A percentile compares a stretch with the other conserved stretches of the same genome.
Evolutionary conservation across 2,329 filamentous ascomycete species (phyloP).

Genomic region (Fusarium azukiicola): DNA sequence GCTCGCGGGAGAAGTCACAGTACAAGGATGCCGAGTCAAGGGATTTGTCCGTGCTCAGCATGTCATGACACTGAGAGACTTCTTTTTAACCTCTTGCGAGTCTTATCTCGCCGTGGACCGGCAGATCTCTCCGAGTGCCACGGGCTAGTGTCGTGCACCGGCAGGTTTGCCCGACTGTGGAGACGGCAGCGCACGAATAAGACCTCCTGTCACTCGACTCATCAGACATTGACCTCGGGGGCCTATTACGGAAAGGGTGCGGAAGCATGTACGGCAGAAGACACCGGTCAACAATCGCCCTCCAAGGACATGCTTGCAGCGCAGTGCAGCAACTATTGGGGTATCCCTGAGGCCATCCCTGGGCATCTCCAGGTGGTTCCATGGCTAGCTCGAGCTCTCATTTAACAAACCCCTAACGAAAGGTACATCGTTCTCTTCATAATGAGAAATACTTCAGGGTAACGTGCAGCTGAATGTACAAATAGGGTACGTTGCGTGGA

Average conservation of each 20-base stretch:
- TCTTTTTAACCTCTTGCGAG: neutral
- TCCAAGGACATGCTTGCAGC: neutral
- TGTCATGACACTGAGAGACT: neutral
- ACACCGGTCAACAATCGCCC: neutral
- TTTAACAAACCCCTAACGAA: too few species aligned
- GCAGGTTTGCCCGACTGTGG: neutral
- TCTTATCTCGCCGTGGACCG: neutral
- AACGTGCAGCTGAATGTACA: too few species aligned
- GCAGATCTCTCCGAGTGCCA: slow-evolving; percentile 1
- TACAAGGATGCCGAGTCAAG: neutral
- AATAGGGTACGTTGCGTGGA: too few species aligned
- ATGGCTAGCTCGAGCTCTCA: too few species aligned
- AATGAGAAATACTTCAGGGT: too few species aligned
- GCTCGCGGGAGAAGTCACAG: neutral
- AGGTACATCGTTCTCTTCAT: too few species aligned
- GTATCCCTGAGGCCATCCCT: neutral
- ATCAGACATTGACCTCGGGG: neutral
- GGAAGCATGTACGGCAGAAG: neutral
- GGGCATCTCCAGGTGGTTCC: neutral
- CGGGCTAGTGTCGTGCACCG: neutral
- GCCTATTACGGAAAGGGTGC: neutral
- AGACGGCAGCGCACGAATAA: neutral
- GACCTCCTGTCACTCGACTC: neutral
- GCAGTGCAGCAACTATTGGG: neutral
- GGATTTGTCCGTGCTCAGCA: neutral